Conservation (phyloP, 805 yeast species). For the Hermanozyma aechmeae region DNA sequence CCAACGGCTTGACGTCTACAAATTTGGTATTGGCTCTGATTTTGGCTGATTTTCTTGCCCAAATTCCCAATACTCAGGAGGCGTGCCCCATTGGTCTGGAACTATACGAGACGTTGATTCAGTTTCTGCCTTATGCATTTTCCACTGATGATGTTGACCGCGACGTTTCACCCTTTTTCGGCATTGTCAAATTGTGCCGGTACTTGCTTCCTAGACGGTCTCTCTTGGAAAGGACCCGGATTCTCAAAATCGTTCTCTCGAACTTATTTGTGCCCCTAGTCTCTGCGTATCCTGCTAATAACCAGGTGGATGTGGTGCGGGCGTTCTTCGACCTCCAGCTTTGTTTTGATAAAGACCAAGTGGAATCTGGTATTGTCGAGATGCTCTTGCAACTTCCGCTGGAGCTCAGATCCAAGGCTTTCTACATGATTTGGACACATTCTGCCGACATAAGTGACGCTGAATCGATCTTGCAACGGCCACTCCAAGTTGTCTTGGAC, state of each 20-base stretch:
- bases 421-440: conserved; percentile 69
- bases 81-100: too few species aligned
- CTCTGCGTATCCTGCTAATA: conserved; percentile 36
- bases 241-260: conserved; percentile 32
- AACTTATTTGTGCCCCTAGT: conserved; percentile 49
- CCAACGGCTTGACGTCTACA: too few species aligned
- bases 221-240: conserved; percentile 21
- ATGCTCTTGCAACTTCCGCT: conserved; percentile 34
- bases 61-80: too few species aligned
- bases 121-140: too few species aligned
- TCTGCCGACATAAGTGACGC: conserved; percentile 41
- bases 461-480: conserved; percentile 45
- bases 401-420: conserved; percentile 36
- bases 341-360: conserved; percentile 40
- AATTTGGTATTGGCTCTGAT: too few species aligned
- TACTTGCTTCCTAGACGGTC: conserved; percentile 21
- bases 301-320: conserved; percentile 65
- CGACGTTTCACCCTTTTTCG: too few species aligned
- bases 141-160: too few species aligned
- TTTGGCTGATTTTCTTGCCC: conserved; percentile 12
- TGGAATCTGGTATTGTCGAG: conserved; percentile 67
- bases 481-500: conserved; percentile 62
- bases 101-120: too few species aligned
- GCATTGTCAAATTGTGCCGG: conserved; percentile 31
- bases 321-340: conserved; percentile 53